Conservation (phyloP, 768 basidiomycete genomes). For the Agaricus blazei region DNA sequence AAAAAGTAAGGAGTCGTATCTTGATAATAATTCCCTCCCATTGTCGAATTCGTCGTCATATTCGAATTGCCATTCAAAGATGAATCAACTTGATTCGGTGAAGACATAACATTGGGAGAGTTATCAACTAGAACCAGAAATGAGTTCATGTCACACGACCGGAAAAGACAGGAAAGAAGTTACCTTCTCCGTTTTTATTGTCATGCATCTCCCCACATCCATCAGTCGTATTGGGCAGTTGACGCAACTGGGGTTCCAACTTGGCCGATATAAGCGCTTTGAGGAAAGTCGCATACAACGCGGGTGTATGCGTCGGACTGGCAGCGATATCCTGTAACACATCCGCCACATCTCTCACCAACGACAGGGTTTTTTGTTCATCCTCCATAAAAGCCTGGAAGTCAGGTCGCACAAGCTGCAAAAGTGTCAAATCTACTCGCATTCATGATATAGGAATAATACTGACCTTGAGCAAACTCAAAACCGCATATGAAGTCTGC, state of each 20-base stretch:
- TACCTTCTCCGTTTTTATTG: too few species aligned
- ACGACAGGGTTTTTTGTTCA: conserved; percentile 62
- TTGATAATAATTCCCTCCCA: conserved; percentile 10
- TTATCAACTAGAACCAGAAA: too few species aligned
- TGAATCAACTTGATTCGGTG: not conserved
- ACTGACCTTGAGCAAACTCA: conserved; percentile 85
- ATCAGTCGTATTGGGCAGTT: conserved; percentile 2
- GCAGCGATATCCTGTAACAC: conserved; percentile 74
- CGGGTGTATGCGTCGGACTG: conserved; percentile 81
- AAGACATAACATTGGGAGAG: too few species aligned
- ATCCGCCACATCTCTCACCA: conserved; percentile 79
- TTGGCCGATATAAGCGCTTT: conserved; percentile 68
- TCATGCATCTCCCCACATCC: conserved; percentile 15
- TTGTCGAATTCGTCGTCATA: not conserved
- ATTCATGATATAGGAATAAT: conserved; percentile 6
- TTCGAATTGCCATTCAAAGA: not conserved
- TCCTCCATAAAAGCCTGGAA: conserved; percentile 73
- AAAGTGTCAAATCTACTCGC: conserved; percentile 2
- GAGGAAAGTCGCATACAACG: conserved; percentile 81
- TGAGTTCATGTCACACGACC: too few species aligned
- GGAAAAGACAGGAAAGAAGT: too few species aligned
- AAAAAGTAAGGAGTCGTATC: conserved; percentile 16
- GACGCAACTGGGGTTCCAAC: conserved; percentile 20
- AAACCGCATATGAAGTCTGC: conserved; percentile 86
- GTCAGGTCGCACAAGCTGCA: conserved; percentile 76